Evolutionary conservation across 371 early-diverging fungal genomes (phyloP).

Genomic region (Rhizopus stolonifer): DNA sequence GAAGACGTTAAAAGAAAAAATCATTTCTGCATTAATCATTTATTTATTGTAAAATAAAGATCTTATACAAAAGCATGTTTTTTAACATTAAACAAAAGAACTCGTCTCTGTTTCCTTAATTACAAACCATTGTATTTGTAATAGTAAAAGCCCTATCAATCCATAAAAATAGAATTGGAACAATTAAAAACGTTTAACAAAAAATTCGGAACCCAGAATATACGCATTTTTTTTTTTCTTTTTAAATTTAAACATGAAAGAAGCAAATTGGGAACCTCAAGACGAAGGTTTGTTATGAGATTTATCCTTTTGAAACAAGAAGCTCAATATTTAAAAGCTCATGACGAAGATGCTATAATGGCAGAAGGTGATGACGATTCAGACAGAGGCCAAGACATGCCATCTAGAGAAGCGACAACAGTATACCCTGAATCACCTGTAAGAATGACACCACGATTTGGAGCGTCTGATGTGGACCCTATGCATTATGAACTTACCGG

Average conservation of each 20-base stretch:
- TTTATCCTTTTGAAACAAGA: neutral
- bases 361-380: constrained; percentile 17
- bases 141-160: too few species aligned
- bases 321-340: neutral
- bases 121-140: too few species aligned
- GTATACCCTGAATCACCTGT: constrained; percentile 6
- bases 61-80: neutral
- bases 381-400: neutral
- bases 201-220: too few species aligned
- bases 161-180: too few species aligned
- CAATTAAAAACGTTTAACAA: too few species aligned
- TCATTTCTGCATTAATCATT: neutral
- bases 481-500: neutral
- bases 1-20: constrained; percentile 14
- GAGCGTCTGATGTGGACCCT: neutral
- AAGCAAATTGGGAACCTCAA: neutral
- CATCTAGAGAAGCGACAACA: too few species aligned
- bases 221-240: neutral
- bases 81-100: too few species aligned
- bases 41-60: constrained; percentile 21
- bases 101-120: too few species aligned
- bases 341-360: constrained; percentile 24
- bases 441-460: neutral
- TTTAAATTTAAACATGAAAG: neutral
- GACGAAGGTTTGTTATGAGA: neutral